Evolutionary conservation across 805 yeast species (phyloP).

Genomic region (Lachancea kluyveri): DNA sequence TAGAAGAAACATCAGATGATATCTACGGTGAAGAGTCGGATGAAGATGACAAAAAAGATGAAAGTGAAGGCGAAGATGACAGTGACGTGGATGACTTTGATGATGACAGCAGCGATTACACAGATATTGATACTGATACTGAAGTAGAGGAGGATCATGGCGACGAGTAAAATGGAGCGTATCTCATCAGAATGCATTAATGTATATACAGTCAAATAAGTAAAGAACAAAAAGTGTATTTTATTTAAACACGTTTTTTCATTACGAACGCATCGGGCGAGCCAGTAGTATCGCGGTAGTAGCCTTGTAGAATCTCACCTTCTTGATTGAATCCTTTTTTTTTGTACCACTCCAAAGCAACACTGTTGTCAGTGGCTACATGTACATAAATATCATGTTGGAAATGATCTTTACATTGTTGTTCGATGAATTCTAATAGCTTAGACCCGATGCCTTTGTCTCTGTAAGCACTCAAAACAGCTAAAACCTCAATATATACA

Average conservation of each 20-base stretch:
- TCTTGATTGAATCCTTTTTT: constrained; percentile 42
- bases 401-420: constrained; percentile 41
- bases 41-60: constrained; percentile 39
- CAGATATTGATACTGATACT: constrained; percentile 33
- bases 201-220: constrained; percentile 4
- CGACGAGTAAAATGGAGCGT: constrained; percentile 2
- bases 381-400: constrained; percentile 45
- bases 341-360: constrained; percentile 45
- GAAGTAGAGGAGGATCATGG: constrained; percentile 27
- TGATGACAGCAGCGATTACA: constrained; percentile 32
- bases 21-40: constrained; percentile 43
- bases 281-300: constrained; percentile 33
- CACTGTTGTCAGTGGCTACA: constrained; percentile 40
- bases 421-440: constrained; percentile 51
- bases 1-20: constrained; percentile 35
- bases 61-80: constrained; percentile 44
- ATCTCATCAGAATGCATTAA: neutral
- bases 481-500: constrained; percentile 60
- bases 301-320: constrained; percentile 34
- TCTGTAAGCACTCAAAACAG: constrained; percentile 61
- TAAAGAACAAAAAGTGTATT: neutral
- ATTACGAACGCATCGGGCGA: constrained; percentile 19
- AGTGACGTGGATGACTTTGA: constrained; percentile 60
- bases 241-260: constrained; percentile 8
- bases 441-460: constrained; percentile 54